Percentiles rank a stretch among this genome's conserved stretches.
Evolutionary conservation across 441 rosid species (phyloP).

Genomic region (Gossypium gossypioides): DNA sequence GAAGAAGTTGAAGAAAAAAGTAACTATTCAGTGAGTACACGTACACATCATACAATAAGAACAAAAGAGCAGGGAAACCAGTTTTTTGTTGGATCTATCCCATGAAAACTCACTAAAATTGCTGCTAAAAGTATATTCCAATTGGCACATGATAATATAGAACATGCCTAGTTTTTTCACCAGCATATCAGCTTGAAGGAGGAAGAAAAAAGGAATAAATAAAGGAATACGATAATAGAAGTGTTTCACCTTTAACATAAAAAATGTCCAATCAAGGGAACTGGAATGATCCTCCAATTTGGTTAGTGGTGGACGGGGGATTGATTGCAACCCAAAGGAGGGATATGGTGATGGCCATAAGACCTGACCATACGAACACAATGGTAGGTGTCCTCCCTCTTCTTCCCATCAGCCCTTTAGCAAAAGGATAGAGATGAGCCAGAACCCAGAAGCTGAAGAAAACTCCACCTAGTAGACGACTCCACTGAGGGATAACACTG

Average conservation of each 20-base stretch:
- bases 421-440: constrained; percentile 86
- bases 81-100: not conserved
- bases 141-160: not conserved
- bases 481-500: constrained; percentile 73
- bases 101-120: not conserved
- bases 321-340: constrained; percentile 83
- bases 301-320: constrained; percentile 61
- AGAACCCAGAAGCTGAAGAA: constrained; percentile 91
- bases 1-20: not conserved
- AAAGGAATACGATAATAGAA: constrained; percentile 24
- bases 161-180: not conserved
- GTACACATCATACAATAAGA: not conserved
- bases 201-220: constrained; percentile 16
- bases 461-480: constrained; percentile 68
- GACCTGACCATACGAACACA: constrained; percentile 89
- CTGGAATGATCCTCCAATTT: constrained; percentile 81
- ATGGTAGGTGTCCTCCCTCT: constrained; percentile 89
- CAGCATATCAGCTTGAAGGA: not conserved
- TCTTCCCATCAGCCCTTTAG: constrained; percentile 88
- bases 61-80: constrained; percentile 5
- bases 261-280: constrained; percentile 50
- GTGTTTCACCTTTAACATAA: constrained; percentile 7
- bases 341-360: constrained; percentile 83
- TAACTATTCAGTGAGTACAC: not conserved
- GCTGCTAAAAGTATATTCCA: not conserved